Conservation (phyloP, 176 grass and related monocot genomes). For the Avena insularis region DNA sequence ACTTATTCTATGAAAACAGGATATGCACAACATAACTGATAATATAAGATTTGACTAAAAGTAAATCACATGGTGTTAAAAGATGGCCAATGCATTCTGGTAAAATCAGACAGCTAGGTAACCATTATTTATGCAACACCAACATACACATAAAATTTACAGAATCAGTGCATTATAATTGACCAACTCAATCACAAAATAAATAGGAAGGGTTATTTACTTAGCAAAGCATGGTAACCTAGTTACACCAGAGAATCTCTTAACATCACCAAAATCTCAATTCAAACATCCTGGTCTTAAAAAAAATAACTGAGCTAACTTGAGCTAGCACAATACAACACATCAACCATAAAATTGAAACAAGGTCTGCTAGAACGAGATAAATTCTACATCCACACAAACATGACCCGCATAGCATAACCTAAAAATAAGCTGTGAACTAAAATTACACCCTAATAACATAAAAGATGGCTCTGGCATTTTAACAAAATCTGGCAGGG, state of each 20-base stretch:
- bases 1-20: too few relatives aligned
- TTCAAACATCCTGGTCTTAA: background rate
- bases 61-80: too few relatives aligned
- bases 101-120: too few relatives aligned
- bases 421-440: background rate
- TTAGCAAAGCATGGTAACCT: constrained; percentile 9
- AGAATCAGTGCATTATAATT: too few relatives aligned
- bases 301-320: background rate
- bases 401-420: background rate
- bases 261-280: background rate
- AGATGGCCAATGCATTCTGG: too few relatives aligned
- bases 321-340: too few relatives aligned
- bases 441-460: background rate
- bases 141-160: too few relatives aligned
- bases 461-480: background rate
- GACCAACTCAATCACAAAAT: too few relatives aligned
- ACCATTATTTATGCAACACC: too few relatives aligned
- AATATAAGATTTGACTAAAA: too few relatives aligned
- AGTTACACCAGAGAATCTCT: background rate
- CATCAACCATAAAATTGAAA: background rate
- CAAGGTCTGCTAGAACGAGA: too few relatives aligned
- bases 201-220: constrained; percentile 36
- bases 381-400: background rate
- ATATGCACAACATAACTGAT: too few relatives aligned
- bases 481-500: background rate